Conservation (phyloP, 2,329 filamentous ascomycete genomes). For the Talaromyces verruculosus region DNA sequence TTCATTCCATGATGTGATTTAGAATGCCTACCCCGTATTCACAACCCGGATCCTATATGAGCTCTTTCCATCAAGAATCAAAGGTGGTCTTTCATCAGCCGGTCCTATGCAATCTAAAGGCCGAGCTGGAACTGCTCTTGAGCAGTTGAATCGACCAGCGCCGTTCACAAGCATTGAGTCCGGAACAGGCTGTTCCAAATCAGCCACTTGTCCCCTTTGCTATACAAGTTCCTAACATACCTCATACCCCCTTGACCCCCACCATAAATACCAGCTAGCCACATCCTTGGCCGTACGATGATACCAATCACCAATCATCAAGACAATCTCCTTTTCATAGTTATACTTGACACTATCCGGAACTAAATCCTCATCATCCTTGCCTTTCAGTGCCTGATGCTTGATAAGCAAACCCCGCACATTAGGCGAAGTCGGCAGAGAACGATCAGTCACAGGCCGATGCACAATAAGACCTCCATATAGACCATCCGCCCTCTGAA, state of each 20-base stretch:
- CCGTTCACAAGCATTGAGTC: slow-evolving; percentile 53
- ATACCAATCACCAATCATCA: slow-evolving; percentile 55
- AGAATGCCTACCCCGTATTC: slow-evolving; percentile 43
- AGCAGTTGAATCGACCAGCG: slow-evolving; percentile 47
- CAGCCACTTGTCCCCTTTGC: background rate
- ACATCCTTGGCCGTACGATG: slow-evolving; percentile 45
- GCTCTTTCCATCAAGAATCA: slow-evolving; percentile 27
- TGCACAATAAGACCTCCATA: slow-evolving; percentile 53
- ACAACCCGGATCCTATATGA: slow-evolving; percentile 44
- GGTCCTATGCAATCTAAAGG: slow-evolving; percentile 46
- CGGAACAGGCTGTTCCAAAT: slow-evolving; percentile 45
- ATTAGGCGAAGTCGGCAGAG: background rate
- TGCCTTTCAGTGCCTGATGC: background rate
- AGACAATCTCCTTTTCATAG: slow-evolving; percentile 44
- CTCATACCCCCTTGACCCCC: slow-evolving; percentile 47
- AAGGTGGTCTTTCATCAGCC: slow-evolving; percentile 28
- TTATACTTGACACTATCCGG: slow-evolving; percentile 25
- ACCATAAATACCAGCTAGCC: slow-evolving; percentile 46
- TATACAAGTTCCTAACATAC: slow-evolving; percentile 26
- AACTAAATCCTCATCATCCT: background rate
- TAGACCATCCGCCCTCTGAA: slow-evolving; percentile 48
- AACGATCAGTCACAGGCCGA: slow-evolving; percentile 30
- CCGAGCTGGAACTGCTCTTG: slow-evolving; percentile 46
- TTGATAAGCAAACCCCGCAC: slow-evolving; percentile 4
- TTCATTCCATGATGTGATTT: background rate